Base-by-base conservation (phyloP, 768 basidiomycete species). In the Russula virescens region DNA sequence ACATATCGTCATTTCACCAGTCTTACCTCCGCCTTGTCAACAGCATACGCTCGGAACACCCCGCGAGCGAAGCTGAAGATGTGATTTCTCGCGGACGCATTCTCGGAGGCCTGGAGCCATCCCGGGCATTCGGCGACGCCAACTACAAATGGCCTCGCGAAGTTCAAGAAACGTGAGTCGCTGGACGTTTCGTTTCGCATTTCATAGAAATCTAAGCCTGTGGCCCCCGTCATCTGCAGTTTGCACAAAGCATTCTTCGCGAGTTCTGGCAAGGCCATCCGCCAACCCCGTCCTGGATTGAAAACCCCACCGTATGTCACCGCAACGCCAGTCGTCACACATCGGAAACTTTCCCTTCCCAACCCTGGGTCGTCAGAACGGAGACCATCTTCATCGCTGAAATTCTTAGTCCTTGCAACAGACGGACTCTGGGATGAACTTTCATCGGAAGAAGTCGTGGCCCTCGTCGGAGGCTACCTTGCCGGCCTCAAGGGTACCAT, bases 231-330 rank as follows among this genome's bases (percentile, higher is more conserved):
- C 21, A 34, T 23, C 19, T 18, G 28, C 52, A 85, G 84, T 19
- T 70, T 91, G 67, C 84, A 80, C 68, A 78, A 84, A 62, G 84
- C 83, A 21, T 90, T 89, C 76, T 77, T 88, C 70, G 76, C 79
- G 56, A 87, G 86, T 56, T 88, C 81, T 69, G 80, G 80, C 48
- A 76, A 76, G 61, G 75, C 81, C 2, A 75, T 89, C 71, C 83
- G 89, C 23, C 73, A 8, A 75, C 86, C 3, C 88, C 86, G 16
- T 58, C 81, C 16, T 73, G 80, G 23, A 31, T 83, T 90, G 74
- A 89, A 87, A 73, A 92, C 94, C 5, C 94, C 94, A 2, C 94
- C 94, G n/a, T 97, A 96, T 73, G 93, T 96, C 25, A 94, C 81
- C 35, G 85, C 94, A 18, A 78, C 79, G 8, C 94, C 94, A 2